Conservation (phyloP, 2,329 filamentous ascomycete genomes). For the Xylaria polymorpha region DNA sequence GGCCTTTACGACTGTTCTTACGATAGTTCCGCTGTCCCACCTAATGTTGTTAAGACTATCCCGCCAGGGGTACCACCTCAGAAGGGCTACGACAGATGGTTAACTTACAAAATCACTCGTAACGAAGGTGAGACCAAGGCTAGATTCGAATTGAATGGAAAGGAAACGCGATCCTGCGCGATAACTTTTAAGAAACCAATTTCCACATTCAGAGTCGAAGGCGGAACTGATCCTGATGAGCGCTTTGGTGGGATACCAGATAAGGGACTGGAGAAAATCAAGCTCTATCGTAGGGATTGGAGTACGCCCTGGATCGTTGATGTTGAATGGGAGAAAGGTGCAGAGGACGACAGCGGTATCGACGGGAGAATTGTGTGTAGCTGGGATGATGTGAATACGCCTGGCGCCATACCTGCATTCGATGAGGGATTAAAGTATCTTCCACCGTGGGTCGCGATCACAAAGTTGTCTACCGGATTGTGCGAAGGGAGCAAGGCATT, state of each 20-base stretch:
- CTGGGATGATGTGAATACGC: conserved; percentile 86
- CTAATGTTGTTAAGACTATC: conserved; percentile 68
- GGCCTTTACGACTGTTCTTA: conserved; percentile 77
- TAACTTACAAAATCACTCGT: conserved; percentile 71
- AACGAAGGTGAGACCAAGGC: conserved; percentile 60
- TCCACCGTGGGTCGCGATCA: conserved; percentile 82
- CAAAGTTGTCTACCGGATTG: conserved; percentile 80
- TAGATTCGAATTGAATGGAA: conserved; percentile 73
- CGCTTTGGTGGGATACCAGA: conserved; percentile 74
- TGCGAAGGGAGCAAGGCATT: conserved; percentile 83
- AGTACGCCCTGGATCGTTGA: conserved; percentile 80
- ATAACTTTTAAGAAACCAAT: conserved; percentile 78
- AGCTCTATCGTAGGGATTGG: conserved; percentile 87
- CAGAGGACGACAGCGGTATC: conserved; percentile 55
- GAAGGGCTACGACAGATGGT: conserved; percentile 65
- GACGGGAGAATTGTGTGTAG: conserved; percentile 78
- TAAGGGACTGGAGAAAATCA: conserved; percentile 73
- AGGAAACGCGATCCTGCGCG: conserved; percentile 82
- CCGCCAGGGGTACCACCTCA: conserved; percentile 56
- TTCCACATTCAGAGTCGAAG: conserved; percentile 71
- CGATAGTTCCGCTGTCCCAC: conserved; percentile 68
- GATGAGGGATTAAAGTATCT: conserved; percentile 81
- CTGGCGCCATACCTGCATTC: conserved; percentile 80
- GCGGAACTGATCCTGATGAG: conserved; percentile 67
- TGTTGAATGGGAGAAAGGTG: conserved; percentile 69